These are phyloP conservation scores for Macaranga tanarius DNA, from an alignment of 441 rosid genomes.

Conservation along the genomic window DNA sequence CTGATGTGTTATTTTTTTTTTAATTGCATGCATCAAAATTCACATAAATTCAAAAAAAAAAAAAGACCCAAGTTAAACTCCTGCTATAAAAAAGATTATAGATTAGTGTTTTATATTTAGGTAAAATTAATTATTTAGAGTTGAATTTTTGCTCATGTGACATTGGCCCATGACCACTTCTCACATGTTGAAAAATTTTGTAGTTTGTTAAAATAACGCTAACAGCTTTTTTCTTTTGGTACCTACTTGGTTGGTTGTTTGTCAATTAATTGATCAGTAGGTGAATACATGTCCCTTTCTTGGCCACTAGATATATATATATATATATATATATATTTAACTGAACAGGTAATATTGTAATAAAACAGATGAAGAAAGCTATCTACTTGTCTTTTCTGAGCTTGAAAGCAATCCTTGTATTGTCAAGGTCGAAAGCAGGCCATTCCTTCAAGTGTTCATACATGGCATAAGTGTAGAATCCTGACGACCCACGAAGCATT, in stretches of 20 bases:
- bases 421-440: constrained; percentile 73
- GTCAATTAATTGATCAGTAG: not conserved
- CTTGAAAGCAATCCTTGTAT: constrained; percentile 77
- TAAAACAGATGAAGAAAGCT: too few relatives aligned
- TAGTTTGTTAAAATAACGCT: not conserved
- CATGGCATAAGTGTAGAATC: constrained; percentile 80
- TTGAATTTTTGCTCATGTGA: too few relatives aligned
- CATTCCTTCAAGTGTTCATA: constrained; percentile 67
- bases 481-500: constrained; percentile 60
- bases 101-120: too few relatives aligned
- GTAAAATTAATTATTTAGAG: too few relatives aligned
- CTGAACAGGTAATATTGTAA: not conserved
- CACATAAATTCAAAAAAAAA: not conserved
- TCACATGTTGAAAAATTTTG: not conserved
- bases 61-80: too few relatives aligned
- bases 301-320: not conserved
- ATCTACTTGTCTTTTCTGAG: constrained; percentile 77
- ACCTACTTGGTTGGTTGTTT: constrained; percentile 17
- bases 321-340: too few relatives aligned
- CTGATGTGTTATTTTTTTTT: constrained; percentile 23
- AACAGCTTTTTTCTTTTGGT: too few relatives aligned
- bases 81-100: too few relatives aligned
- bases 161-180: not conserved
- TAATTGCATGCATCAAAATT: not conserved
- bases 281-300: not conserved